Conservation (phyloP, 2,329 filamentous ascomycete species). For the Dothideomycetes sp. region DNA sequence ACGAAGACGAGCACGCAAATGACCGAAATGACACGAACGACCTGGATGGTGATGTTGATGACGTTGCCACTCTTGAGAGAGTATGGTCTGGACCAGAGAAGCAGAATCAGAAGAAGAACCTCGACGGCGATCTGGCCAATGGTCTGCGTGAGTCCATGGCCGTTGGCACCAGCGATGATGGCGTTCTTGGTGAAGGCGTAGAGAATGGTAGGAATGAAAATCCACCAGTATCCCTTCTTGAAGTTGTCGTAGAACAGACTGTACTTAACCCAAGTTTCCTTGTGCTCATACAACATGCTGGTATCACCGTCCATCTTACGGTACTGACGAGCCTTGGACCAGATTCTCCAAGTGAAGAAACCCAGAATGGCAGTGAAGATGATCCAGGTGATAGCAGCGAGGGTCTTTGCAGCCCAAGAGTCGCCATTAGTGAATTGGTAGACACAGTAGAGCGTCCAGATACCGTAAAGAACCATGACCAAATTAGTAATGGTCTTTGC, state of each 20-base stretch:
- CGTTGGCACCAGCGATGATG: slow-evolving; percentile 75
- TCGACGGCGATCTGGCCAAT: slow-evolving; percentile 75
- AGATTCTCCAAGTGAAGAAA: slow-evolving; percentile 81
- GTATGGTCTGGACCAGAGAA: slow-evolving; percentile 80
- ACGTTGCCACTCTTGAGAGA: slow-evolving; percentile 79
- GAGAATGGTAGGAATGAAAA: slow-evolving; percentile 79
- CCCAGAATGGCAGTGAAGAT: slow-evolving; percentile 72
- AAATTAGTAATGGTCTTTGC: slow-evolving; percentile 81
- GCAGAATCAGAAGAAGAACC: slow-evolving; percentile 63
- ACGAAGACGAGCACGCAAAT: slow-evolving; percentile 87
- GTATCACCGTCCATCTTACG: slow-evolving; percentile 68
- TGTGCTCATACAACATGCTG: slow-evolving; percentile 72
- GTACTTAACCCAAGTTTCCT: slow-evolving; percentile 88
- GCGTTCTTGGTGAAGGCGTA: slow-evolving; percentile 88
- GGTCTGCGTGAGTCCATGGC: slow-evolving; percentile 74
- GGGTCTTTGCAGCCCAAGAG: slow-evolving; percentile 80
- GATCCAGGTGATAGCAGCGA: slow-evolving; percentile 72
- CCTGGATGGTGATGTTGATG: slow-evolving; percentile 87
- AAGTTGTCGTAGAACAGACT: slow-evolving; percentile 95
- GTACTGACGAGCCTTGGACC: slow-evolving; percentile 61
- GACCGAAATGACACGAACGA: slow-evolving; percentile 81
- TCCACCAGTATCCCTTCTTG: slow-evolving; percentile 92
- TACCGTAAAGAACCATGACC: slow-evolving; percentile 82
- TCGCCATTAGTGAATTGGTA: slow-evolving; percentile 92
- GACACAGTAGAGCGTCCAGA: slow-evolving; percentile 93